Evolutionary conservation across 768 basidiomycete genomes (phyloP), one percentile per base, ranked within the genome.

Genomic region (Calocybe gangraenosa): DNA sequence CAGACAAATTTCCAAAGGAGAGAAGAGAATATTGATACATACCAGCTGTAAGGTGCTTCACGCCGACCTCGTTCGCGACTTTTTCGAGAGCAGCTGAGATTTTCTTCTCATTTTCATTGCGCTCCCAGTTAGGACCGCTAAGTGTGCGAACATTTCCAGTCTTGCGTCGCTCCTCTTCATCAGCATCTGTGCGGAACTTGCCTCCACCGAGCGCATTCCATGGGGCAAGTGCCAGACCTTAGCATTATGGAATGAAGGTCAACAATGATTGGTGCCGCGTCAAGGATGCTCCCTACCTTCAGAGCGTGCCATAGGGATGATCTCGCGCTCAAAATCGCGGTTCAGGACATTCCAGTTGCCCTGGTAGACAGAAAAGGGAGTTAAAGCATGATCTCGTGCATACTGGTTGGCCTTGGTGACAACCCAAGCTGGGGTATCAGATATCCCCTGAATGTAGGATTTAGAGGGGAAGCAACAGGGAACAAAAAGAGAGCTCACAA

Each of bases 171-270:
- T 45, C 44, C 25, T 60, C 56, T 37, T 67, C 67, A 40, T 67
- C 63, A 15, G 76, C 84, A 15, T 71, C 63, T 0, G 80, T 82
- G 35, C 77, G 62, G n/a, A 85, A 67, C 50, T 79, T 81, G 50
- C 67, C 65, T 11, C 39, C 58, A 10, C 57, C 67, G 6, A 67
- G 49, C 7, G 64, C 65, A 9, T 57, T 54, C 65, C 65, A 67
- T 8, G 65, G 65, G 0, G 64, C 63, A 1, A 66, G 58, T 0
- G 65, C 65, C 56, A 66, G 51, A 6, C 65, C 65, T 62, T 45
- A 74, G 60, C 22, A 62, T 67, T 2, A 58, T 6, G 5, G 25
- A 28, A 5, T 28, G 25, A 6, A 11, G 11, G 25, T 28, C 6
- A 28, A 28, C 5, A 28, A 28, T 28, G 11, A 64, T 18, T 63